Base-by-base conservation (phyloP, 208 protist genomes). In the Endotrypanum monterogeii region DNA sequence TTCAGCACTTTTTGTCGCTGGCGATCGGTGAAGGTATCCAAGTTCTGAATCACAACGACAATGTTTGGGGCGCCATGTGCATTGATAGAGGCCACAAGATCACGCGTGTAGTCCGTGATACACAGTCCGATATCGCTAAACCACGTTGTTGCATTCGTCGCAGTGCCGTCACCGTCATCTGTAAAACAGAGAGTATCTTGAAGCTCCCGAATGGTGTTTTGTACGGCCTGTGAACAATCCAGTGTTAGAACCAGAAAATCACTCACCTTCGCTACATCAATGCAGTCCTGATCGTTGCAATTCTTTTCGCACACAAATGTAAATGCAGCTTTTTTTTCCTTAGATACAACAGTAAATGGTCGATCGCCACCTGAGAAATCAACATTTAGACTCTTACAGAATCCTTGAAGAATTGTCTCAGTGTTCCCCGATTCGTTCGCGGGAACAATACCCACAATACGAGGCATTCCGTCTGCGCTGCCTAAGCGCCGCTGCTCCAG, bases 381-480 rank as follows among this genome's bases (percentile, higher is more conserved):
- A 5, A 41, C 70, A 16, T 80, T 73, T 44, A 97, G 82, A 20
- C 62, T 71, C 23, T 78, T 69, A 76, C 85, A 94, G 28, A 97
- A 81, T 0, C 78, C 77, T 51, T 85, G 77, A 50, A 95, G 68
- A 57, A 95, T 77, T 18, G 84, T 73, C 51, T 93, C 87, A n/a
- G 89, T 90, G 66, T 97, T 95, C 11, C 80, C 92, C 0, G 92
- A 90, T 61, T 97, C 90, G 72, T 97, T 97, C 1, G 88, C 89
- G 3, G 92, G 92, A 52, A 97, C 60, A 51, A 97, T 74, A 41
- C 92, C 92, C 52, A 97, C 70, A 70, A 92, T 91, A n/a, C 86
- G 81, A 14, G 90, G 90, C 37, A 87, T 75, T 1, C 84, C 87
- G 23, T 74, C 67, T 32, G 78, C 71, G 57, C 74, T 85, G 41